Conservation (phyloP, 2,329 filamentous ascomycete species). For the Neonectria coccinea region DNA sequence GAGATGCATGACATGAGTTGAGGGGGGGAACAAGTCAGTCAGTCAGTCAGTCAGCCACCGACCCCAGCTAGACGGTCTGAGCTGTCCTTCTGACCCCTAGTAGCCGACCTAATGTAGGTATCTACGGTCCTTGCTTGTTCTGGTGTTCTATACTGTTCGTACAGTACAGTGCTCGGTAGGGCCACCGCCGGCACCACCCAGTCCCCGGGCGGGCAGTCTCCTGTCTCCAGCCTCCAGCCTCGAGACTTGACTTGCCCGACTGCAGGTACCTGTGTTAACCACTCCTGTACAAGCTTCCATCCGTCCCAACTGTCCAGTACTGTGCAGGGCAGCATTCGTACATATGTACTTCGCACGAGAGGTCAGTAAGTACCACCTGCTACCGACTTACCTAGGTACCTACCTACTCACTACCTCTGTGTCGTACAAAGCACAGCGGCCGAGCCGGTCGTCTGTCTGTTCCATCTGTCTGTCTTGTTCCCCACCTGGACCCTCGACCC, state of each 20-base stretch:
- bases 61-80: conserved; percentile 13
- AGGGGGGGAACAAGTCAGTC: neutral
- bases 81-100: conserved; percentile 24
- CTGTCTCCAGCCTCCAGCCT: neutral
- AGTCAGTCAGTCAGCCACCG: conserved; percentile 6
- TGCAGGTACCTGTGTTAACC: conserved; percentile 12
- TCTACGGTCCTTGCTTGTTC: neutral
- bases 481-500: conserved; percentile 23
- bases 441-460: conserved; percentile 15
- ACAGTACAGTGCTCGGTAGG: neutral
- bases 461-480: neutral
- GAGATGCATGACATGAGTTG: conserved; percentile 20
- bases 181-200: conserved; percentile 14
- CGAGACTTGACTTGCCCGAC: neutral
- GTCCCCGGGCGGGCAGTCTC: neutral
- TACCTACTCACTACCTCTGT: no score
- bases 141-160: neutral
- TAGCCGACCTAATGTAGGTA: no score
- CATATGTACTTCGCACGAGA: neutral
- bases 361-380: no score
- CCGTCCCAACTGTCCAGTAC: neutral
- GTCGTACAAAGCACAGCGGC: conserved; percentile 2
- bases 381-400: no score
- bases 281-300: conserved; percentile 19
- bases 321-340: neutral